phyloP scores from a whole-genome alignment of 2,329 filamentous ascomycete genomes.

The Dactylellina leptospora region DNA sequence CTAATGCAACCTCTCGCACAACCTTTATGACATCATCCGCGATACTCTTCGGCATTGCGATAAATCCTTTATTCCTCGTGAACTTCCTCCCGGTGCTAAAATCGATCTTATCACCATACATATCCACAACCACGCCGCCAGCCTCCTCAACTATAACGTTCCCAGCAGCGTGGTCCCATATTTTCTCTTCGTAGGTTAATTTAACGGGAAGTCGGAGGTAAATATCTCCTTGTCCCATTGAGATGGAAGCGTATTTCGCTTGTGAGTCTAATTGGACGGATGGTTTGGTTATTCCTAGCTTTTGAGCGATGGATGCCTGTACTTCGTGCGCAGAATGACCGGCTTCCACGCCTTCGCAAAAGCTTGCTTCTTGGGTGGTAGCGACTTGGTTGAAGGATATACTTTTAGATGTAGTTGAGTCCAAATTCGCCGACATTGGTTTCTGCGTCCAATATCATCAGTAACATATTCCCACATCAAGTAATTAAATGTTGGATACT shows the following conservation, averaged over 20 bases:
- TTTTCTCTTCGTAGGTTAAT: slow-evolving; percentile 95
- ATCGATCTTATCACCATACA: slow-evolving; percentile 82
- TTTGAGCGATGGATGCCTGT: slow-evolving; percentile 82
- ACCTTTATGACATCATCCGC: slow-evolving; percentile 79
- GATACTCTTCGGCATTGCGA: slow-evolving; percentile 81
- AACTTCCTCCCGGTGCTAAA: slow-evolving; percentile 88
- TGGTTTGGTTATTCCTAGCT: slow-evolving; percentile 85
- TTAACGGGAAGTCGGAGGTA: slow-evolving; percentile 84
- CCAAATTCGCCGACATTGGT: slow-evolving; percentile 71
- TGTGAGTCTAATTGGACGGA: slow-evolving; percentile 97
- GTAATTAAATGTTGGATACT: slow-evolving; percentile 5
- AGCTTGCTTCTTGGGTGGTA: slow-evolving; percentile 81
- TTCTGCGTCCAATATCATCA: slow-evolving; percentile 58
- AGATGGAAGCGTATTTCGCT: slow-evolving; percentile 96
- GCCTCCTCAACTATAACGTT: slow-evolving; percentile 94
- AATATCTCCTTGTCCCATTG: slow-evolving; percentile 89
- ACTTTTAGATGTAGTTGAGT: slow-evolving; percentile 64
- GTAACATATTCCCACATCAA: neutral
- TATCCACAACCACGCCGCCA: slow-evolving; percentile 89
- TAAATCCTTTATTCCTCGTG: slow-evolving; percentile 88
- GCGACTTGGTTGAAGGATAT: slow-evolving; percentile 78
- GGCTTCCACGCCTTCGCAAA: slow-evolving; percentile 96
- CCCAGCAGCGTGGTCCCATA: slow-evolving; percentile 98
- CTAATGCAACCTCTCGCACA: slow-evolving; percentile 74
- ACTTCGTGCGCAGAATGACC: slow-evolving; percentile 90